phyloP scores from a whole-genome alignment of 768 basidiomycete species.

The Rhodotorula toruloides region DNA sequence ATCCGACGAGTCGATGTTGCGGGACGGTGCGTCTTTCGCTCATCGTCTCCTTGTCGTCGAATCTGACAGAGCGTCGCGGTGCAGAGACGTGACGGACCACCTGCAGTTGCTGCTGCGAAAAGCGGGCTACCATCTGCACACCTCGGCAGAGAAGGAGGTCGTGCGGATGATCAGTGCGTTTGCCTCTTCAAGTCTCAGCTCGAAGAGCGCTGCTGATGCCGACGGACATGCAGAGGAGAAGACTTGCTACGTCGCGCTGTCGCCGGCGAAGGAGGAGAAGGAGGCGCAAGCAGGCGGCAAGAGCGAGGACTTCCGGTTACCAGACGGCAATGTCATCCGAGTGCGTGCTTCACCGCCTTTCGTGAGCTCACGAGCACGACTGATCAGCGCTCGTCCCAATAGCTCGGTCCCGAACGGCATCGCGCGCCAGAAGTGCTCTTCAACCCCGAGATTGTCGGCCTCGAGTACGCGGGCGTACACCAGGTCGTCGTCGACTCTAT shows the following conservation, averaged over 20 bases:
- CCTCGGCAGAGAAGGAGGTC: conserved; percentile 93
- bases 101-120: conserved; percentile 90
- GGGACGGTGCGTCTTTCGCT: conserved; percentile 54
- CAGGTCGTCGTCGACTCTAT: conserved; percentile 99
- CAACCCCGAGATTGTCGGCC: conserved; percentile 92
- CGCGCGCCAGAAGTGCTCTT: conserved; percentile 95
- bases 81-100: conserved; percentile 92
- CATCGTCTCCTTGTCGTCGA: not conserved
- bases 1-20: conserved; percentile 94
- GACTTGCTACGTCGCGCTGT: conserved; percentile 88
- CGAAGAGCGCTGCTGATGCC: too few relatives aligned
- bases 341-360: conserved; percentile 50
- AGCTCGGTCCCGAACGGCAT: conserved; percentile 94
- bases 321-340: conserved; percentile 89
- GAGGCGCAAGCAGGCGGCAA: conserved; percentile 59
- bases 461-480: conserved; percentile 94
- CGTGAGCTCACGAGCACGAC: not conserved
- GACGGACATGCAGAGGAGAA: conserved; percentile 61
- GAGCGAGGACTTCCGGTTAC: conserved; percentile 81
- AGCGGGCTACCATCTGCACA: conserved; percentile 88
- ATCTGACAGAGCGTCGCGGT: not conserved
- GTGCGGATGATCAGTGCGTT: conserved; percentile 73
- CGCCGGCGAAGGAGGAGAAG: conserved; percentile 93
- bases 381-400: not conserved
- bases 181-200: not conserved